phyloP scores from a whole-genome alignment of 352 stramenopile species.

The Phytophthora palmivora region DNA sequence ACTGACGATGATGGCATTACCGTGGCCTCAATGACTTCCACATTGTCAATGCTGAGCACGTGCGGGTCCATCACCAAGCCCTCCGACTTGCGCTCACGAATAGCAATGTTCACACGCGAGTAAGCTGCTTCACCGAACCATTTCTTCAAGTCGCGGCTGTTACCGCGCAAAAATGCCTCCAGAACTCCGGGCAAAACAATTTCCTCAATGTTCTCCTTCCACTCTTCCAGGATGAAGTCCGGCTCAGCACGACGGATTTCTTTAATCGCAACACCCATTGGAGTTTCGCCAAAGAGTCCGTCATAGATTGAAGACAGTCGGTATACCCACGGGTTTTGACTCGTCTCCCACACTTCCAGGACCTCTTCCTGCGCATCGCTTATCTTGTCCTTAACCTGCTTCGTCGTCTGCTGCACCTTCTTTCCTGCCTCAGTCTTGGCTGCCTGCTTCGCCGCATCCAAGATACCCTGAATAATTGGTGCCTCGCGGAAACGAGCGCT shows the following conservation, averaged over 20 bases:
- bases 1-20: slow-evolving; percentile 34
- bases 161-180: slow-evolving; percentile 94
- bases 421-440: slow-evolving; percentile 79
- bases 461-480: slow-evolving; percentile 94
- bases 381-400: slow-evolving; percentile 83
- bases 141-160: slow-evolving; percentile 96
- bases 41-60: slow-evolving; percentile 97
- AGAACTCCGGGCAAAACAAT: slow-evolving; percentile 95
- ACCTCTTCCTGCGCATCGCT: slow-evolving; percentile 85
- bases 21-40: slow-evolving; percentile 95
- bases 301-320: slow-evolving; percentile 98
- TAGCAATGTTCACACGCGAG: slow-evolving; percentile 94
- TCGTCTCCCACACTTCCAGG: slow-evolving; percentile 97
- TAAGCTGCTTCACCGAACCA: slow-evolving; percentile 97
- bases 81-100: slow-evolving; percentile 95
- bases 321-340: slow-evolving; percentile 98
- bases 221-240: slow-evolving; percentile 97
- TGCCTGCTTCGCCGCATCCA: slow-evolving; percentile 83
- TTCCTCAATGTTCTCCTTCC: slow-evolving; percentile 95
- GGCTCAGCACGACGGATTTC: slow-evolving; percentile 97
- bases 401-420: slow-evolving; percentile 74
- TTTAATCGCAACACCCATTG: slow-evolving; percentile 94
- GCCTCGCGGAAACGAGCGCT: slow-evolving; percentile 93
- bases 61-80: slow-evolving; percentile 94
- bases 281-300: slow-evolving; percentile 96